Conservation (phyloP, 805 yeast genomes). For the Candida railenensis region DNA sequence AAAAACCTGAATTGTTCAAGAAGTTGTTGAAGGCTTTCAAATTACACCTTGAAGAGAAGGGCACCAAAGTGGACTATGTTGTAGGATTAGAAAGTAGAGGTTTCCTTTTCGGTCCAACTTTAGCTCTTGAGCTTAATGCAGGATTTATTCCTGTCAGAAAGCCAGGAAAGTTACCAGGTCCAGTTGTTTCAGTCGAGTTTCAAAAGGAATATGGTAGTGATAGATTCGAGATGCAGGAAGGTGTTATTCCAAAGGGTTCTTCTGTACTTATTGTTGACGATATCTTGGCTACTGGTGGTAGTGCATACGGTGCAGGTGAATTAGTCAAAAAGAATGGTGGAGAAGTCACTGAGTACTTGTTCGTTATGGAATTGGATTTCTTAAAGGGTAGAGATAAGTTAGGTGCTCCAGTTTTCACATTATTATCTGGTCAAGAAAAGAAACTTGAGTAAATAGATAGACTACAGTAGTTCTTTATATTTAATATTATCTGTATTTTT, state of each 20-base stretch:
- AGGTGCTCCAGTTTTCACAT: constrained; percentile 83
- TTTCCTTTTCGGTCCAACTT: constrained; percentile 91
- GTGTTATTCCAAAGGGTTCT: constrained; percentile 75
- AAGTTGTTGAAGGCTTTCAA: constrained; percentile 79
- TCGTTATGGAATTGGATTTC: constrained; percentile 93
- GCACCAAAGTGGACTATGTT: constrained; percentile 69
- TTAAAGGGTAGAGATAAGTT: constrained; percentile 90
- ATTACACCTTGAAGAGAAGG: constrained; percentile 59
- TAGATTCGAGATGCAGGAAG: constrained; percentile 83
- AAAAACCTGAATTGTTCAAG: constrained; percentile 76
- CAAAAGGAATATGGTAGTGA: constrained; percentile 93
- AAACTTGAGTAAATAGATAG: constrained; percentile 17
- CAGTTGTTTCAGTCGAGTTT: constrained; percentile 66
- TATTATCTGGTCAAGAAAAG: constrained; percentile 79
- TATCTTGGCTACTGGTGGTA: constrained; percentile 97
- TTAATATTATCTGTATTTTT: not conserved
- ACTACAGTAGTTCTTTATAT: not conserved
- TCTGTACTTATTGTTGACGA: constrained; percentile 90
- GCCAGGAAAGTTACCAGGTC: constrained; percentile 93
- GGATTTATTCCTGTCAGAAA: constrained; percentile 96
- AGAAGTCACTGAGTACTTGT: constrained; percentile 74
- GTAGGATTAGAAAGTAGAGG: constrained; percentile 98
- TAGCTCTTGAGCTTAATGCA: constrained; percentile 84
- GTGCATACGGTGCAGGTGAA: constrained; percentile 92
- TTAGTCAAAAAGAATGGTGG: constrained; percentile 67